Evolutionary conservation across 495 filamentous ascomycete genomes (phyloP).

Genomic region (Annulohypoxylon bovei): DNA sequence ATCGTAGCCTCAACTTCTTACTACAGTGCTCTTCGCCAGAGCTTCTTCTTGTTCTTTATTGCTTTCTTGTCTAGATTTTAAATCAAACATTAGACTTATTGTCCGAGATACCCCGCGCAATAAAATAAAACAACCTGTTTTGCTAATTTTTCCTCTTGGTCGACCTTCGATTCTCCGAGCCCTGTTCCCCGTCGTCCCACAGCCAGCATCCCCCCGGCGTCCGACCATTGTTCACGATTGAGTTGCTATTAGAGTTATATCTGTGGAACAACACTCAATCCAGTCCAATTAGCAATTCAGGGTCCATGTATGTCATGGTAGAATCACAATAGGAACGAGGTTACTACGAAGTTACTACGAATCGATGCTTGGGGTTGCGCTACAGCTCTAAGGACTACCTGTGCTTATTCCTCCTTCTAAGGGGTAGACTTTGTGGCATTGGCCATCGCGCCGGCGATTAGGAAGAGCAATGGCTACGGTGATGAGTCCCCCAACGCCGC

Average conservation of each 20-base stretch:
- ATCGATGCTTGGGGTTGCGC: slow-evolving; percentile 29
- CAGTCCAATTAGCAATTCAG: slow-evolving; percentile 9
- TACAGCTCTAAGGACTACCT: slow-evolving; percentile 28
- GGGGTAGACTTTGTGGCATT: slow-evolving; percentile 26
- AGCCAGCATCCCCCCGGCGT: slow-evolving; percentile 35
- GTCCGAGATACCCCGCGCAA: slow-evolving; percentile 40
- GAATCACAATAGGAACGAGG: slow-evolving; percentile 36
- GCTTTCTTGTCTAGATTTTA: slow-evolving; percentile 43
- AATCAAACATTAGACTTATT: slow-evolving; percentile 36
- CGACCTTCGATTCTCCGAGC: slow-evolving; percentile 22
- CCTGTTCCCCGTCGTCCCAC: slow-evolving; percentile 34
- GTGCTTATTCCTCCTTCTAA: slow-evolving; percentile 14
- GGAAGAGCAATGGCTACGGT: slow-evolving; percentile 57
- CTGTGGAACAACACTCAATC: slow-evolving; percentile 30
- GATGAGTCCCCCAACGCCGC: slow-evolving; percentile 46
- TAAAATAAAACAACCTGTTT: slow-evolving; percentile 26
- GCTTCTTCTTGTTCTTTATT: slow-evolving; percentile 21
- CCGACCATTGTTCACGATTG: slow-evolving; percentile 22
- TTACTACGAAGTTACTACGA: slow-evolving; percentile 29
- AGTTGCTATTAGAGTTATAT: slow-evolving; percentile 39
- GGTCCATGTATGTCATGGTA: slow-evolving; percentile 39
- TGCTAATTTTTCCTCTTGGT: slow-evolving; percentile 1
- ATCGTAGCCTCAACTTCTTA: slow-evolving; percentile 32
- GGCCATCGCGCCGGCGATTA: slow-evolving; percentile 26
- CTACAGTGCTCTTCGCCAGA: slow-evolving; percentile 2